These are phyloP conservation scores for Viola odorata DNA, from an alignment of 345 rosid genomes.

Conservation along the genomic window DNA sequence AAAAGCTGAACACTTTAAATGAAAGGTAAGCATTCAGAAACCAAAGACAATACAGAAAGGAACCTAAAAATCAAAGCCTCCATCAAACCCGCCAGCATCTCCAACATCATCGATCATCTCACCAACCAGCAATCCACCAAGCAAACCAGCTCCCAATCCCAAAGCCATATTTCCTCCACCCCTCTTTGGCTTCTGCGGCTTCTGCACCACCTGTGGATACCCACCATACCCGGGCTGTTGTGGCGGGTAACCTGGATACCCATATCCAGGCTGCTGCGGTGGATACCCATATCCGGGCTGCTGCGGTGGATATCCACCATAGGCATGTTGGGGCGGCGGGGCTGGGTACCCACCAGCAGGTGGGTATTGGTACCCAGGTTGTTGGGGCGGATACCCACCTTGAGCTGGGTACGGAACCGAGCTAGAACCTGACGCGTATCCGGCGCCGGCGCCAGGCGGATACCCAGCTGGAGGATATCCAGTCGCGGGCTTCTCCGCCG, in stretches of 20 bases:
- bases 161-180: constrained; percentile 17
- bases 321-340: constrained; percentile 8
- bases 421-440: neutral
- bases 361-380: constrained; percentile 11
- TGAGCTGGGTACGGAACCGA: constrained; percentile 1
- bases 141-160: constrained; percentile 32
- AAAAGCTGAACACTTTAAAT: neutral
- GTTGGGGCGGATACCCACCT: constrained; percentile 8
- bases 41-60: no score
- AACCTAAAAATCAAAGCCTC: constrained; percentile 17
- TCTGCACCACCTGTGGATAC: constrained; percentile 16
- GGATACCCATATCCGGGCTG: constrained; percentile 12
- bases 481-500: constrained; percentile 5
- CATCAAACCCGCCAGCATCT: constrained; percentile 17
- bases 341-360: constrained; percentile 27
- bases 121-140: constrained; percentile 30
- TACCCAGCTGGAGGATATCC: constrained; percentile 14
- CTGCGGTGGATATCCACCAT: constrained; percentile 17
- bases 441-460: constrained; percentile 6
- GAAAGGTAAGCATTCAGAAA: neutral
- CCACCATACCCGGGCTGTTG: constrained; percentile 16
- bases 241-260: constrained; percentile 15
- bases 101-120: constrained; percentile 30
- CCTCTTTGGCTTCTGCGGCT: constrained; percentile 11
- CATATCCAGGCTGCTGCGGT: constrained; percentile 19